Conservation (phyloP, 768 basidiomycete species). For the Rhodotorula toruloides region DNA sequence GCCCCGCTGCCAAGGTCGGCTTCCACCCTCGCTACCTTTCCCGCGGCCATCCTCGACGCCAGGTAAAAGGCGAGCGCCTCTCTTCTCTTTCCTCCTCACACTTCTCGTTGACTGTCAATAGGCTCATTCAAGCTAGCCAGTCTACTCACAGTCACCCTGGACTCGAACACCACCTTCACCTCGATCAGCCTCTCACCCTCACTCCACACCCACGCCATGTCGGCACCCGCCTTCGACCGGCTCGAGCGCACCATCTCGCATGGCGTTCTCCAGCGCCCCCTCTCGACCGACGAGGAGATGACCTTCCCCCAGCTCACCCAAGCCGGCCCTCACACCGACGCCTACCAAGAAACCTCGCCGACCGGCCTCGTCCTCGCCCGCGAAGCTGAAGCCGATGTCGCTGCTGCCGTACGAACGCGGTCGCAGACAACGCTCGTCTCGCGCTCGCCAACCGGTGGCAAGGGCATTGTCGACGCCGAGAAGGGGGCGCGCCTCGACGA, state of each 20-base stretch:
- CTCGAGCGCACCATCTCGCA: conserved; percentile 20
- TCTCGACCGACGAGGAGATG: conserved; percentile 1
- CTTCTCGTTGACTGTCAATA: too few species aligned
- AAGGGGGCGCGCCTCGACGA: conserved; percentile 28
- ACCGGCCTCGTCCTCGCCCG: conserved; percentile 23
- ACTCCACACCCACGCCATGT: too few species aligned
- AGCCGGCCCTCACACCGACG: conserved; percentile 25
- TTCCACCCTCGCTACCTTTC: too few species aligned
- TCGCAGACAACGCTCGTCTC: conserved; percentile 3
- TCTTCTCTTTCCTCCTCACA: too few species aligned
- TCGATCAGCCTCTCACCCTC: not conserved
- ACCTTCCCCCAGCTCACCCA: conserved; percentile 22
- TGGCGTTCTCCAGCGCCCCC: conserved; percentile 11
- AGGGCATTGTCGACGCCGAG: conserved; percentile 20
- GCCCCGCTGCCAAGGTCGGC: too few species aligned
- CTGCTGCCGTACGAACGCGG: not conserved
- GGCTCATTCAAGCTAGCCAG: too few species aligned
- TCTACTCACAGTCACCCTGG: too few species aligned
- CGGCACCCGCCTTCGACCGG: too few species aligned
- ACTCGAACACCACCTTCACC: too few species aligned
- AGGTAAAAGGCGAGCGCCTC: too few species aligned
- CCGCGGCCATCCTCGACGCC: too few species aligned
- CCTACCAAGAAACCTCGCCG: conserved; percentile 3
- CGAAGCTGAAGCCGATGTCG: conserved; percentile 11
- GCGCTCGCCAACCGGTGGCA: not conserved